A percentile compares a stretch with the other conserved stretches of the same genome.
Evolutionary conservation across 1,139 yeast genomes (phyloP).

Genomic region (Yamadazyma membranifaciens): DNA sequence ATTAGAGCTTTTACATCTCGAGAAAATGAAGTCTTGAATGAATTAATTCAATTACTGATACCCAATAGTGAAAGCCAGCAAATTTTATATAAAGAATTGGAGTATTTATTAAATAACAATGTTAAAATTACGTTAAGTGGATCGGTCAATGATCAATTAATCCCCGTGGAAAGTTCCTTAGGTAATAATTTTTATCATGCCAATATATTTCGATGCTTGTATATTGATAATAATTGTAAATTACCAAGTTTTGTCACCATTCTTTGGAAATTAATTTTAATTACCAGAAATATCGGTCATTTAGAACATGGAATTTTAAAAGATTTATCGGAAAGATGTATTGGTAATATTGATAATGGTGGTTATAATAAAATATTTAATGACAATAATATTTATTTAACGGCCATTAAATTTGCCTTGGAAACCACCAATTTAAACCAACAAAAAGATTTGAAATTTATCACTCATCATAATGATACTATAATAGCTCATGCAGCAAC

Average conservation of each 20-base stretch:
- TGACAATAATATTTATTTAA: constrained; percentile 26
- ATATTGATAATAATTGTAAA: constrained; percentile 24
- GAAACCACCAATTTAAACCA: constrained; percentile 36
- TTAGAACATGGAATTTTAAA: constrained; percentile 31
- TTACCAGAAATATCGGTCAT: constrained; percentile 39
- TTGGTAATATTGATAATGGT: constrained; percentile 24
- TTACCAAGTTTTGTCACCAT: constrained; percentile 29
- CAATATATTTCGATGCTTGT: constrained; percentile 47
- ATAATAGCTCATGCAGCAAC: neutral
- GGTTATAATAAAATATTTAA: constrained; percentile 30
- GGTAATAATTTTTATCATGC: constrained; percentile 50
- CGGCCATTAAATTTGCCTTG: constrained; percentile 32
- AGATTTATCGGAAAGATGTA: constrained; percentile 32
- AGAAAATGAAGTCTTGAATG: constrained; percentile 50
- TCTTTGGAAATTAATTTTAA: constrained; percentile 32
- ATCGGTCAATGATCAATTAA: constrained; percentile 69
- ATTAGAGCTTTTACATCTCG: constrained; percentile 43
- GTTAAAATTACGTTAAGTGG: constrained; percentile 53
- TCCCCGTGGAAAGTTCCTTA: constrained; percentile 59
- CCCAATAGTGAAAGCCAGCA: constrained; percentile 31
- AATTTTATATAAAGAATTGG: constrained; percentile 30
- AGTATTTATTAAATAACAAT: constrained; percentile 29
- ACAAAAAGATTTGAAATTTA: constrained; percentile 12
- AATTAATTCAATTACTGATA: constrained; percentile 46
- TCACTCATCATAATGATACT: constrained; percentile 10